phyloP scores from a whole-genome alignment of 2,329 filamentous ascomycete genomes.

The Trichoderma sp. region DNA sequence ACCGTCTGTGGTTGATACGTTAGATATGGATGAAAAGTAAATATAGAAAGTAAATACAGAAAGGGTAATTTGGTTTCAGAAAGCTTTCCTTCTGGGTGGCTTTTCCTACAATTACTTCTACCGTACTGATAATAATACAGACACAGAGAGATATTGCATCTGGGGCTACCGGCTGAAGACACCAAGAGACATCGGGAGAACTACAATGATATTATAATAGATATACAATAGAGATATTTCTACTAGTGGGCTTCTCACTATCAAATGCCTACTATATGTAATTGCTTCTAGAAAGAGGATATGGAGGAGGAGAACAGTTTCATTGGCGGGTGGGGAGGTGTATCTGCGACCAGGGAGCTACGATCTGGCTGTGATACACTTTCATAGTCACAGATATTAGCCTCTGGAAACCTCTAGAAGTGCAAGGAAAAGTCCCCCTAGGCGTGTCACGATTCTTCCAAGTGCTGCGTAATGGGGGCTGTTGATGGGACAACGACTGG shows the following conservation, averaged over 20 bases:
- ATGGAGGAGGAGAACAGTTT: neutral
- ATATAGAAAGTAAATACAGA: neutral
- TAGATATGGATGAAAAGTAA: neutral
- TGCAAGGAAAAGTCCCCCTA: neutral
- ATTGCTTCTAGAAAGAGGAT: neutral
- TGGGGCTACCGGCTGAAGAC: neutral
- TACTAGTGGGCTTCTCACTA: neutral
- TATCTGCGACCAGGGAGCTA: too few relatives aligned
- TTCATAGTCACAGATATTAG: neutral
- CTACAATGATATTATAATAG: neutral
- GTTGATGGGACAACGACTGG: neutral
- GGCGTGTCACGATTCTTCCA: neutral
- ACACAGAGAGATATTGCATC: neutral
- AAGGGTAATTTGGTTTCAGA: neutral
- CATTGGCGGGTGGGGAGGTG: neutral
- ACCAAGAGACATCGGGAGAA: too few relatives aligned
- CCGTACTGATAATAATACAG: neutral
- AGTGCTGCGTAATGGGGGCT: neutral
- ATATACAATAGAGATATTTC: neutral
- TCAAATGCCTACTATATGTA: neutral
- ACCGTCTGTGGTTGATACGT: neutral
- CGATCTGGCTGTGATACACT: neutral
- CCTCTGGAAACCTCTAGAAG: neutral
- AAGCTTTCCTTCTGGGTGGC: neutral
- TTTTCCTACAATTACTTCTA: neutral